A percentile compares a stretch with the other conserved stretches of the same genome.
Conservation (phyloP, 1,139 yeast genomes). For the Geotrichum europaeum region DNA sequence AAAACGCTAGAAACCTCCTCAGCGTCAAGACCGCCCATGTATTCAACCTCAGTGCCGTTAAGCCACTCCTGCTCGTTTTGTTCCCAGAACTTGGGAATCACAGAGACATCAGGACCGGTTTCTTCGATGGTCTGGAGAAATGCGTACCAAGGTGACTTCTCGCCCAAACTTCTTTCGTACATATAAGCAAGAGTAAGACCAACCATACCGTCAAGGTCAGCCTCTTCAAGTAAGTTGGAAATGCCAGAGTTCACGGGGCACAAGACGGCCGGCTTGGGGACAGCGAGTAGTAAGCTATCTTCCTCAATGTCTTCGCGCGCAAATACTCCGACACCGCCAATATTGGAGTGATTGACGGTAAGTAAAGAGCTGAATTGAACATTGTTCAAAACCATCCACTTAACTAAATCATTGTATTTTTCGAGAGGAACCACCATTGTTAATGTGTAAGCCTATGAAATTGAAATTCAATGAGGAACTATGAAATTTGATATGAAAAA, state of each 20-base stretch:
- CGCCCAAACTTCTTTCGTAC: constrained; percentile 55
- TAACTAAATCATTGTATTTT: constrained; percentile 23
- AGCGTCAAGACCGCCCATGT: constrained; percentile 56
- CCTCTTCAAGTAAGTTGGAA: constrained; percentile 61
- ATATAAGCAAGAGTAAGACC: constrained; percentile 63
- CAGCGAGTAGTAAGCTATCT: constrained; percentile 29
- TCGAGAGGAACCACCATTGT: constrained; percentile 10
- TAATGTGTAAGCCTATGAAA: background rate
- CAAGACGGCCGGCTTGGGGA: constrained; percentile 32
- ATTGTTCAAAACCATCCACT: constrained; percentile 31
- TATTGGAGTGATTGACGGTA: constrained; percentile 43
- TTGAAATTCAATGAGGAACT: background rate
- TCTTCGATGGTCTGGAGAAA: constrained; percentile 55
- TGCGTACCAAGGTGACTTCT: constrained; percentile 67
- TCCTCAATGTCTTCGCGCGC: constrained; percentile 40
- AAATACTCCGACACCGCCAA: constrained; percentile 76
- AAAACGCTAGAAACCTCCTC: constrained; percentile 53
- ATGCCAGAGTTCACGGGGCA: constrained; percentile 46
- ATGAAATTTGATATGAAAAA: background rate
- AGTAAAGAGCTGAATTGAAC: constrained; percentile 32
- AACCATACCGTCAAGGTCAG: constrained; percentile 55
- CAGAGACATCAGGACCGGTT: constrained; percentile 25
- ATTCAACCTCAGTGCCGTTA: constrained; percentile 61
- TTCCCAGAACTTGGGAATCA: constrained; percentile 62
- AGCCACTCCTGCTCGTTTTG: constrained; percentile 44